Evolutionary conservation across 805 yeast species (phyloP).

Genomic region (Candida insectalens): DNA sequence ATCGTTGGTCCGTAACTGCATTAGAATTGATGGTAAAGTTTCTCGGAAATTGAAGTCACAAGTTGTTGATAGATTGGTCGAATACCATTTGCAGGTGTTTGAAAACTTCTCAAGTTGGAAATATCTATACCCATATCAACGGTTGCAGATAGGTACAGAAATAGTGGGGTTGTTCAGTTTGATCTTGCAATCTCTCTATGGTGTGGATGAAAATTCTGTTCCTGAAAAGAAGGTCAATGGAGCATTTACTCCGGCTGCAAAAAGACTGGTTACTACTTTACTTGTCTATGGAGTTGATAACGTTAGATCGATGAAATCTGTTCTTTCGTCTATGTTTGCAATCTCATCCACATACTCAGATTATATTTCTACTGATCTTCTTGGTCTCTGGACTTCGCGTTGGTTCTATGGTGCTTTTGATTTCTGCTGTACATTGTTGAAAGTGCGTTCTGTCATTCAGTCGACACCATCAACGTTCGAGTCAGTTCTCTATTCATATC

Average conservation of each 20-base stretch:
- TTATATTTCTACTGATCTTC: slow-evolving; percentile 21
- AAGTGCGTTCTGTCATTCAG: slow-evolving; percentile 40
- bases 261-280: slow-evolving; percentile 44
- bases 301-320: slow-evolving; percentile 44
- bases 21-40: slow-evolving; percentile 28
- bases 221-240: slow-evolving; percentile 34
- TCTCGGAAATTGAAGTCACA: slow-evolving; percentile 37
- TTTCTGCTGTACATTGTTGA: slow-evolving; percentile 46
- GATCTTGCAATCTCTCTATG: slow-evolving; percentile 44
- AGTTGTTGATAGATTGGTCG: slow-evolving; percentile 43
- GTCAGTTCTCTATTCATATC: slow-evolving; percentile 39
- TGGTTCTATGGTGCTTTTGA: slow-evolving; percentile 45
- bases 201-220: slow-evolving; percentile 32
- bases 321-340: slow-evolving; percentile 39
- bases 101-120: slow-evolving; percentile 71
- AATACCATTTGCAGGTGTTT: slow-evolving; percentile 55
- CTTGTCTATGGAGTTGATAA: slow-evolving; percentile 41
- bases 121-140: slow-evolving; percentile 45
- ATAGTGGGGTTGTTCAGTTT: slow-evolving; percentile 46
- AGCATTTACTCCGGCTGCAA: slow-evolving; percentile 42
- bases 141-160: slow-evolving; percentile 48
- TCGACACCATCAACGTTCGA: slow-evolving; percentile 60
- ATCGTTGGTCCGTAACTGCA: slow-evolving; percentile 41
- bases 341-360: slow-evolving; percentile 22
- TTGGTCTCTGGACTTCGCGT: slow-evolving; percentile 36